Evolutionary conservation across 164 flowering plant species (phyloP), one percentile per base, ranked within the genome.

Genomic region (Malania oleifera): DNA sequence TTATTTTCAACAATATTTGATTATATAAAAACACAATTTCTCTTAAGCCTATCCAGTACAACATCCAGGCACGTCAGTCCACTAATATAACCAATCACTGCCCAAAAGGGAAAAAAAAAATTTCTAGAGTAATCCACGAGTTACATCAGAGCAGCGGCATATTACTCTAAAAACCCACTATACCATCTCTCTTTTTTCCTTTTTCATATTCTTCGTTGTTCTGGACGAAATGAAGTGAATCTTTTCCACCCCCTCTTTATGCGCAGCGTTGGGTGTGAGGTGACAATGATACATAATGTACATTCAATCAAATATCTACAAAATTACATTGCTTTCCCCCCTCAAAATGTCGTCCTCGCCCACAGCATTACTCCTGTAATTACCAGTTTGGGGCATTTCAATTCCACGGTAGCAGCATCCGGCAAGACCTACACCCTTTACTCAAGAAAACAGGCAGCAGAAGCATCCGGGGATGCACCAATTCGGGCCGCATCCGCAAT

Each of bases 401-500:
- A 38, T 35, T 49, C n/a, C n/a, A n/a, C n/a, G n/a, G n/a, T n/a
- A n/a, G n/a, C n/a, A 35, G 50, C 22, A 43, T 31, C 45, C 19
- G 18, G 39, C 1, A 54, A 29, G 9, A 19, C 18, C 24, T 28
- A 11, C 41, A 23, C 38, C 47, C 13, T 15, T 27, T 4, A 7
- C 54, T 61, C 75, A 43, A 67, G 69, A 54, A 69, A 51, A 19
- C 41, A 53, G 11, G 61, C 52, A 3, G 56, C 57, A 13, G 66
- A 72, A 23, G 28, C 72, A n/a, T 70, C 77, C 0, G 62, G 20
- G 14, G 79, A 45, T 15, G 65, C 80, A 6, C 62, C 54, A 17
- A 58, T 18, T 59, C 45, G 62, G 29, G 78, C 78, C 20, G 80
- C 80, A 57, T 85, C 87, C 0, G 95, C 89, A 47, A 85, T 77